A percentile compares a stretch with the other conserved stretches of the same genome.
phyloP scores from a whole-genome alignment of 805 yeast genomes.

The Isabelozyma gotoi region DNA sequence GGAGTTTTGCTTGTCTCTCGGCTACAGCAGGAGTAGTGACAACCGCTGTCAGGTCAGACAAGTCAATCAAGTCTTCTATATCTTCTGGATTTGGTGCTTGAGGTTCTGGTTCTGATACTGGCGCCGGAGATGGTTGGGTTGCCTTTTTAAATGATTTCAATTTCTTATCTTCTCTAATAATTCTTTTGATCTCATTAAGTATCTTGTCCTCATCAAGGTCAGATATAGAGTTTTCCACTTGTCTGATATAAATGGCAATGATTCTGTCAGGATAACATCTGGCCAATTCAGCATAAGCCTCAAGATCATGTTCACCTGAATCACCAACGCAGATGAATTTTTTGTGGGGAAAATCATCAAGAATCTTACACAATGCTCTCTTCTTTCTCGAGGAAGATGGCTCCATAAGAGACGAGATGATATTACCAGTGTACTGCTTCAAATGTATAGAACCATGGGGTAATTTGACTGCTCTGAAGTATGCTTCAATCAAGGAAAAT shows the following conservation, averaged over 20 bases:
- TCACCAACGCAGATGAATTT: constrained; percentile 89
- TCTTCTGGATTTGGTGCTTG: constrained; percentile 7
- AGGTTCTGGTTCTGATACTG: constrained; percentile 14
- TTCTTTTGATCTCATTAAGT: constrained; percentile 27
- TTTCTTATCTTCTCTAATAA: constrained; percentile 12
- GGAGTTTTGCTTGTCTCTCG: constrained; percentile 15
- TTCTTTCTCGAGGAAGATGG: constrained; percentile 83
- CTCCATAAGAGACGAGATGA: constrained; percentile 79
- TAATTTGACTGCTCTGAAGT: constrained; percentile 51
- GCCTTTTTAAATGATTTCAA: constrained; percentile 8
- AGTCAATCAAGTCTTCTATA: constrained; percentile 34
- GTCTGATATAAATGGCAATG: constrained; percentile 75
- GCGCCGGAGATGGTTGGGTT: constrained; percentile 13
- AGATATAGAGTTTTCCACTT: constrained; percentile 69
- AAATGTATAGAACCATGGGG: constrained; percentile 86
- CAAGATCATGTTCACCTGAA: constrained; percentile 93
- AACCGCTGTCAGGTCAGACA: constrained; percentile 30
- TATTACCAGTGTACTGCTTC: constrained; percentile 82
- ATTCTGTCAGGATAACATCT: constrained; percentile 60
- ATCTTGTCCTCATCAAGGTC: constrained; percentile 43
- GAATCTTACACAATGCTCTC: constrained; percentile 57
- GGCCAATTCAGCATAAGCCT: constrained; percentile 80
- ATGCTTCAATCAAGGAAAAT: constrained; percentile 58
- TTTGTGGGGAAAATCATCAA: constrained; percentile 73
- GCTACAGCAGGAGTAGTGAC: constrained; percentile 4